phyloP scores from a whole-genome alignment of 495 filamentous ascomycete species.

The Neurospora sp. region DNA sequence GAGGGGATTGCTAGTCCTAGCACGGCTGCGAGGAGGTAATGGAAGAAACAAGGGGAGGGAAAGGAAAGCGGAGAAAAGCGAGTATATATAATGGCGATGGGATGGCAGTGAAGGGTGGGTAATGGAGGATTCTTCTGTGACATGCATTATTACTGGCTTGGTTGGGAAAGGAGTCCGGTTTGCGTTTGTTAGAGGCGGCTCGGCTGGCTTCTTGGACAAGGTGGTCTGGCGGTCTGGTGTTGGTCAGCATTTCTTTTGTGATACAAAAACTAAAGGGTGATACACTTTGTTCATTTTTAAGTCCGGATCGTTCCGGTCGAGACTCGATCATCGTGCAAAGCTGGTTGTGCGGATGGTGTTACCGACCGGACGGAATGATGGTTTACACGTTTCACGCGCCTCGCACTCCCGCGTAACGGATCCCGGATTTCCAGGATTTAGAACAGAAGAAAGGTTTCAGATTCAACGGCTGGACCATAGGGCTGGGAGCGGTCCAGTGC shows the following conservation, averaged over 20 bases:
- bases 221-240: not conserved
- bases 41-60: not conserved
- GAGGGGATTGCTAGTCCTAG: constrained; percentile 26
- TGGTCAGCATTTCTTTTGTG: not conserved
- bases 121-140: not conserved
- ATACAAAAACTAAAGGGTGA: not conserved
- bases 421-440: not conserved
- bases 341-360: not conserved
- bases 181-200: not conserved
- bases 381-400: not conserved
- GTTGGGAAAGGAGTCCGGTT: not conserved
- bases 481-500: not conserved
- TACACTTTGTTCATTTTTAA: not conserved
- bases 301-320: not conserved
- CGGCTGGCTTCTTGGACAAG: not conserved
- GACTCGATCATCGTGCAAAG: not conserved
- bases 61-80: not conserved
- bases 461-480: not conserved
- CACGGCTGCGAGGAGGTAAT: constrained; percentile 23
- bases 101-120: not conserved
- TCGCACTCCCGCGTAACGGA: not conserved
- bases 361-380: not conserved
- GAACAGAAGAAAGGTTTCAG: not conserved
- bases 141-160: not conserved
- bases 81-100: not conserved